Base-by-base conservation (phyloP, 495 filamentous ascomycete genomes). In the Podospora tetraspora region DNA sequence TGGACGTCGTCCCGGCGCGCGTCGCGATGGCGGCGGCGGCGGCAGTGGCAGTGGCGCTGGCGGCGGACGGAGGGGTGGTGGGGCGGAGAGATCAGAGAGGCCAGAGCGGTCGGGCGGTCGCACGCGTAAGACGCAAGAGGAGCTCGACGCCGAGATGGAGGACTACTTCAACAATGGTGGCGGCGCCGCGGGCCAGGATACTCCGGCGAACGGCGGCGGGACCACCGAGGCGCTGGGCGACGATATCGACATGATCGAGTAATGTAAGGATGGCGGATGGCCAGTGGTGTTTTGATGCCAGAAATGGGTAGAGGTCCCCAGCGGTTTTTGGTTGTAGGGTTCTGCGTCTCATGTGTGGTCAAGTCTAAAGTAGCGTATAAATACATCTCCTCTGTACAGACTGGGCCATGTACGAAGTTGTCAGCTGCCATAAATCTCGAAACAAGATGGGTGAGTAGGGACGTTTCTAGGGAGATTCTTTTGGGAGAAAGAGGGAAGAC, bases 141-240 rank as follows among this genome's bases (percentile, higher is more conserved):
- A 98, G 74, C 82, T 98, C 56, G 94, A 98, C 74, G 89, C 90
- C 43, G 94, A 98, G 81, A 98, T 98, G 94, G 93, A 88, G 37
- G 92, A 97, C 74, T 98, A 98, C 79, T 98, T 91, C 83, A 84
- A 79, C 32, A 84, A 85, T 43, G 76, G 76, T 27, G 74, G 79
- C 22, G 80, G 78, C 24, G 77, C 72, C 19, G 73, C 59, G 62
- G 60, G 4, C 71, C 70, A 25, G 65, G 62, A 1, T n/a, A 66
- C 62, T 58, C 23, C 27, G 25, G 61, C 25, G 71, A 71, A 60
- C 70, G 71, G 62, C 32, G 59, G 52, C 8, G 62, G 69, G 27
- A 37, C 64, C 2, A 63, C 21, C n/a, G 62, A 62, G 29, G 24
- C 62, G 7, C 21, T 27, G 22, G 68, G 59, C 27, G 72, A 72